These are phyloP conservation scores for Alternaria viburni DNA, from an alignment of 2,329 filamentous ascomycete genomes.

Conservation along the genomic window DNA sequence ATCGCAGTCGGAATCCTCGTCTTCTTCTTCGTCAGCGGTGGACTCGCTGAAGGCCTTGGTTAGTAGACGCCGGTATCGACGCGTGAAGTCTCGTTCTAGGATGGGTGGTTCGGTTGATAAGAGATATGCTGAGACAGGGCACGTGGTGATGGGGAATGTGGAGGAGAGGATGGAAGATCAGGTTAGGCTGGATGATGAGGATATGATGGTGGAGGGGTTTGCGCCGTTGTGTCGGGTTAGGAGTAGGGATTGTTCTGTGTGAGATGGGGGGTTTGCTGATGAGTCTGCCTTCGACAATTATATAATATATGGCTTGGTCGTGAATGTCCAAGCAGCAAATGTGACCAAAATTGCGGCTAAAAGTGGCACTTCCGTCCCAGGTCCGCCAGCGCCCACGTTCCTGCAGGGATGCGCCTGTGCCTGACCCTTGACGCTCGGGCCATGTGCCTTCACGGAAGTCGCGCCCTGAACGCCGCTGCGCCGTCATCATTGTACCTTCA, in stretches of 20 bases:
- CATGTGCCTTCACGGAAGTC: not conserved
- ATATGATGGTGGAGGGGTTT: conserved; percentile 9
- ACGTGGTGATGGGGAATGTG: not conserved
- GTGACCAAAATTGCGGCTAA: no score
- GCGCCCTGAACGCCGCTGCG: not conserved
- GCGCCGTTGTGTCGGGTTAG: conserved; percentile 24
- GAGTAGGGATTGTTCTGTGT: conserved; percentile 13
- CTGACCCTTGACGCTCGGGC: conserved; percentile 2
- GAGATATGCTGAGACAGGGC: not conserved
- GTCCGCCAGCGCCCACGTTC: not conserved
- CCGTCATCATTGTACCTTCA: not conserved
- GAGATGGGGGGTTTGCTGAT: not conserved
- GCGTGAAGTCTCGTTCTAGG: not conserved
- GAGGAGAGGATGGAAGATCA: not conserved
- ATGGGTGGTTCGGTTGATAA: not conserved
- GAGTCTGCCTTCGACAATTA: no score
- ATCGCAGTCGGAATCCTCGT: not conserved
- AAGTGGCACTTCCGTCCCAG: conserved; percentile 12
- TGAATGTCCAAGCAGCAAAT: no score
- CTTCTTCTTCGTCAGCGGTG: not conserved
- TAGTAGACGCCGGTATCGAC: conserved; percentile 5
- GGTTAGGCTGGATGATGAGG: conserved; percentile 2
- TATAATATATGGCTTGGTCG: no score
- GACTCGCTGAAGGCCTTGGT: conserved; percentile 5
- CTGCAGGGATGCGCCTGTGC: conserved; percentile 7